These are phyloP conservation scores for Incumbomyces lentus DNA, from an alignment of 2,329 filamentous ascomycete species.

Conservation along the genomic window DNA sequence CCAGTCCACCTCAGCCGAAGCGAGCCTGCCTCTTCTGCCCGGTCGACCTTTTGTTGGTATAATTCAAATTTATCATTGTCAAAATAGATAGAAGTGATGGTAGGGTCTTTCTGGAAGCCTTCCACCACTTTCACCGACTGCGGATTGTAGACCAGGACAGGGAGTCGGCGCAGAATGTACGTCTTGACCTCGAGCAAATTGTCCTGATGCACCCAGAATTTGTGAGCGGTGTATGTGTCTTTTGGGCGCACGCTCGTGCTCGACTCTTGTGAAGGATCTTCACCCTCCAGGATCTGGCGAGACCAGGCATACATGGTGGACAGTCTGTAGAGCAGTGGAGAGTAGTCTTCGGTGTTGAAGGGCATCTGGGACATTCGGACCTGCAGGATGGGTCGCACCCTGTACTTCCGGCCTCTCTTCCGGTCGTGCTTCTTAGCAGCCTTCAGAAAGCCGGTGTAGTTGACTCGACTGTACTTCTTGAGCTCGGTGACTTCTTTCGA, in stretches of 20 bases:
- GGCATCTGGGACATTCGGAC: slow-evolving; percentile 77
- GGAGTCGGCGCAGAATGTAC: slow-evolving; percentile 78
- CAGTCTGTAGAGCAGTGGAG: slow-evolving; percentile 74
- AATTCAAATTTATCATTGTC: slow-evolving; percentile 78
- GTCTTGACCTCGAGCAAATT: slow-evolving; percentile 97
- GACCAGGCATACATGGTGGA: slow-evolving; percentile 95
- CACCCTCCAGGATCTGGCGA: slow-evolving; percentile 66
- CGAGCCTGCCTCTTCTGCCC: slow-evolving; percentile 65
- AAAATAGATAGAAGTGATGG: slow-evolving; percentile 92
- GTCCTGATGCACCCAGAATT: slow-evolving; percentile 95
- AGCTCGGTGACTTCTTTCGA: slow-evolving; percentile 86
- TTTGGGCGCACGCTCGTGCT: slow-evolving; percentile 31
- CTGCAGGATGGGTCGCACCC: slow-evolving; percentile 82
- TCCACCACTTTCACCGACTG: slow-evolving; percentile 74
- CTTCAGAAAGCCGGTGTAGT: slow-evolving; percentile 96
- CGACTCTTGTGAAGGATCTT: slow-evolving; percentile 34
- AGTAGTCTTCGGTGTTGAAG: slow-evolving; percentile 93
- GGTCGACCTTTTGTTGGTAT: slow-evolving; percentile 75
- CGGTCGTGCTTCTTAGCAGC: slow-evolving; percentile 98
- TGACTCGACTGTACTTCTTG: slow-evolving; percentile 89
- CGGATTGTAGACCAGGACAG: slow-evolving; percentile 86
- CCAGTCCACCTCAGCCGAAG: slow-evolving; percentile 87
- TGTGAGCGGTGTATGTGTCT: slow-evolving; percentile 73
- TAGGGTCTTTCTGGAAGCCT: slow-evolving; percentile 66
- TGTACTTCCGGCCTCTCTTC: slow-evolving; percentile 76